Evolutionary conservation across 306 rosid genomes (phyloP).

Genomic region (Erythrophleum fordii): DNA sequence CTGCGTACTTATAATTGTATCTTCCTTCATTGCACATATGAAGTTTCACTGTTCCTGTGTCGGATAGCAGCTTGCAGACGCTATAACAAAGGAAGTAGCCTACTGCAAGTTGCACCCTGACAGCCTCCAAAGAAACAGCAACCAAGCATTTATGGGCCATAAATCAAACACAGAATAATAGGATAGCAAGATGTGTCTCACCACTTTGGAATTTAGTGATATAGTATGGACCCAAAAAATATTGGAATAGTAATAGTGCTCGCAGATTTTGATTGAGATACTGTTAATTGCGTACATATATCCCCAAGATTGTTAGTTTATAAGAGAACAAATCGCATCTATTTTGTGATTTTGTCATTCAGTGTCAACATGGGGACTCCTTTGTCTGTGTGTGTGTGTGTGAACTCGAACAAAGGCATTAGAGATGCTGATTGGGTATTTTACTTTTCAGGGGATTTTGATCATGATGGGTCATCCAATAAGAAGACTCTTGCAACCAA

Average conservation of each 20-base stretch:
- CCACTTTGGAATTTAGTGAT: slow-evolving; percentile 22
- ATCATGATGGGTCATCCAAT: too few species aligned
- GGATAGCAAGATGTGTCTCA: neutral
- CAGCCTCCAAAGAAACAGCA: neutral
- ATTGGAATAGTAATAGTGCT: neutral
- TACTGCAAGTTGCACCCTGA: neutral
- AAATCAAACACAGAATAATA: neutral
- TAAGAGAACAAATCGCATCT: neutral
- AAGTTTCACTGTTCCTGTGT: neutral
- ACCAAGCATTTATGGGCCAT: slow-evolving; percentile 26
- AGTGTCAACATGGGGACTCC: too few species aligned
- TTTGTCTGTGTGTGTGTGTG: too few species aligned
- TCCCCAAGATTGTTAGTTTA: slow-evolving; percentile 10
- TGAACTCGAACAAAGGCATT: too few species aligned
- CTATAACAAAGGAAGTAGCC: neutral
- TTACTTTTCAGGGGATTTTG: too few species aligned
- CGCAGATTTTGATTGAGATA: slow-evolving; percentile 3
- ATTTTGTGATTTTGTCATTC: slow-evolving; percentile 13
- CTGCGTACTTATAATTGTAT: too few species aligned
- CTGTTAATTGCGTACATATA: neutral
- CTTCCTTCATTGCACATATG: neutral
- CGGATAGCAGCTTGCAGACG: neutral
- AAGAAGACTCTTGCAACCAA: too few species aligned
- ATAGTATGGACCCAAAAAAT: neutral
- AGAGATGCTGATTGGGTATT: too few species aligned